Base-by-base conservation (phyloP, 2,329 filamentous ascomycete species). In the Chaetomiaceae sp. region DNA sequence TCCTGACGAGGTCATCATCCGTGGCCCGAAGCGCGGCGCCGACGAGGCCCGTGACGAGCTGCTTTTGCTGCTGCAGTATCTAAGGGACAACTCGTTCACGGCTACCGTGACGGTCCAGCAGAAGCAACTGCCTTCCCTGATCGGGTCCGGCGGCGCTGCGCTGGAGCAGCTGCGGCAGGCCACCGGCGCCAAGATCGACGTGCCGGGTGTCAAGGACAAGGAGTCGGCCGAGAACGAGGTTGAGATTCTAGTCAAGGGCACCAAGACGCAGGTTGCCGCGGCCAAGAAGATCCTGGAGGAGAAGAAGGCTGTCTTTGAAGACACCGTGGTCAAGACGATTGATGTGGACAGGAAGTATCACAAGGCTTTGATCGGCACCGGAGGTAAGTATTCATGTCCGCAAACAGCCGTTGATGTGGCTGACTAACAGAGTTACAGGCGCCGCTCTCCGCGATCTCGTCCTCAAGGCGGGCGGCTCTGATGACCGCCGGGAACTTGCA, bases 331-430 rank as follows among this genome's bases (percentile, higher is more conserved):
- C 14, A 83, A 84, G 69, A 88, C 82, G 11, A 73, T 98, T 39
- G 86, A 94, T 27, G 82, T 98, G n/a, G 90, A 97, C 57, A 87
- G 88, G 72, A 95, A 94, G 72, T 82, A 93, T 67, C 93, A 98
- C 70, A 83, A 85, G 68, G 79, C 84, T 44, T 74, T 98, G 54
- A 98, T 98, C 66, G 93, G 93, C 52, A 74, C 83, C 55, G 86
- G 86, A 63, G 93, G 89, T 90, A 76, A 70, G 86, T 72, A 7
- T 58, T 29, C 11, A 8, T 8, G n/a, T 26, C n/a, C 22, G 30
- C 4, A 15, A 34, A 29, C 24, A 9, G 29, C 27, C 38, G 9
- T 11, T 34, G 9, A 19, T 22, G 32, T 40, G 33, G 46, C 62
- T 12, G 48, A n/a, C 68, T 76, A 65, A 81, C 29, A 34, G 53